Evolutionary conservation across 2,329 filamentous ascomycete genomes (phyloP), one percentile per base, ranked within the genome.

Genomic region (Thelonectria rubi): DNA sequence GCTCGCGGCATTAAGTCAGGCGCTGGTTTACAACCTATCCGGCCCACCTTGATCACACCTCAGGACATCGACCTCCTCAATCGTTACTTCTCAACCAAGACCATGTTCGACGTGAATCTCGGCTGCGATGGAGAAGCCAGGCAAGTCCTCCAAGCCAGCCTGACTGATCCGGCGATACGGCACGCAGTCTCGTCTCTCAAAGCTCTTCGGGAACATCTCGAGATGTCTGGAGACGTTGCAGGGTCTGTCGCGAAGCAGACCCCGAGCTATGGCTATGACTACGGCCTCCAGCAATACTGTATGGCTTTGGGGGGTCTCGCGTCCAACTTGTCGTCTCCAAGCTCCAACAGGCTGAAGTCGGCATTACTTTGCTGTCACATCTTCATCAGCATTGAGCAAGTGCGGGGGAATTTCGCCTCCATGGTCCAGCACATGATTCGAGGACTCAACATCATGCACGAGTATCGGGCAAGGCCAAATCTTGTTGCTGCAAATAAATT

Each of bases 361-460:
- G 76, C 79, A 55, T 69, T 82, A 34, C 72, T 81, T 59, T 82
- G 80, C 71, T 82, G 80, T 66, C 78, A 81, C 63, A 67, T 81
- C 42, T 77, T 82, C 63, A 81, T 82, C 65, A 81, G 80, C 65
- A 81, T 82, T 58, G 80, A 82, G 65, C 79, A 82, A 71, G 75
- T 78, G 54, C 72, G 72, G 30, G 68, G 70, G 5, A 79, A 81
- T 55, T 80, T 76, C 39, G 60, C 71, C 61, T 74, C 78, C 39
- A 79, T 81, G 78, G 75, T 72, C 42, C 76, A 78, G 46, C 80
- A 82, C 56, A 76, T 81, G 20, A 72, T 80, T 65, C 76, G 64
- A 55, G 80, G 80, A 57, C 74, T 82, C 46, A 71, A 68, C n/a
- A 81, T 82, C 65, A 78, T 81, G 75, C 75, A 72, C 62, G 75